These are phyloP conservation scores for Eragrostis nindensis DNA, from an alignment of 176 grass and related monocot species.

Conservation along the genomic window DNA sequence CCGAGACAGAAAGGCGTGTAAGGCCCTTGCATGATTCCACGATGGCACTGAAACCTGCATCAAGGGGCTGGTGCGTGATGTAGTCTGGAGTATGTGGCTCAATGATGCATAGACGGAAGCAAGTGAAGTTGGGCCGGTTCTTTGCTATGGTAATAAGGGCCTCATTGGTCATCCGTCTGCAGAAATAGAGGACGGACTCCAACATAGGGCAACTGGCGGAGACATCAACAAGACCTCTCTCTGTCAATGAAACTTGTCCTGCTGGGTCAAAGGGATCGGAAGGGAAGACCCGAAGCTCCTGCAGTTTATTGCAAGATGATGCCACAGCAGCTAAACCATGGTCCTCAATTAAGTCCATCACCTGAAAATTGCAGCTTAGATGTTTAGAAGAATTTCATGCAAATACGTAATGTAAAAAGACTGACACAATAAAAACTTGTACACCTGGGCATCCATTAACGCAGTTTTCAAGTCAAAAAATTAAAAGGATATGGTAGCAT, in stretches of 20 bases:
- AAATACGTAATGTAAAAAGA: background rate
- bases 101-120: conserved; percentile 70
- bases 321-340: conserved; percentile 61
- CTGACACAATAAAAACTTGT: background rate
- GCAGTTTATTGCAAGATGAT: conserved; percentile 66
- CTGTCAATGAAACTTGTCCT: conserved; percentile 57
- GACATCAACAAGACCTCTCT: conserved; percentile 67
- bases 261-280: conserved; percentile 49
- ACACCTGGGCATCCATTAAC: background rate
- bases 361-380: conserved; percentile 44
- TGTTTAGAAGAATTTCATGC: conserved; percentile 10
- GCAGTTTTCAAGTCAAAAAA: background rate
- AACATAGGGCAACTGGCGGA: conserved; percentile 65
- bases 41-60: conserved; percentile 72
- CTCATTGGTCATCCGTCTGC: conserved; percentile 65
- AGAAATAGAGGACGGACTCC: conserved; percentile 74
- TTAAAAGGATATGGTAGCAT: background rate
- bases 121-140: conserved; percentile 67
- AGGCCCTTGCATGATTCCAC: conserved; percentile 74
- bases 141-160: conserved; percentile 65
- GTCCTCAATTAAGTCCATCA: conserved; percentile 76
- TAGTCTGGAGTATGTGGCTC: conserved; percentile 67
- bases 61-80: conserved; percentile 57
- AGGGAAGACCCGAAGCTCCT: conserved; percentile 77
- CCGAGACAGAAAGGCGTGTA: conserved; percentile 61